Conservation (phyloP, 1,284 basidiomycete species). For the Microbotryum intermedium region DNA sequence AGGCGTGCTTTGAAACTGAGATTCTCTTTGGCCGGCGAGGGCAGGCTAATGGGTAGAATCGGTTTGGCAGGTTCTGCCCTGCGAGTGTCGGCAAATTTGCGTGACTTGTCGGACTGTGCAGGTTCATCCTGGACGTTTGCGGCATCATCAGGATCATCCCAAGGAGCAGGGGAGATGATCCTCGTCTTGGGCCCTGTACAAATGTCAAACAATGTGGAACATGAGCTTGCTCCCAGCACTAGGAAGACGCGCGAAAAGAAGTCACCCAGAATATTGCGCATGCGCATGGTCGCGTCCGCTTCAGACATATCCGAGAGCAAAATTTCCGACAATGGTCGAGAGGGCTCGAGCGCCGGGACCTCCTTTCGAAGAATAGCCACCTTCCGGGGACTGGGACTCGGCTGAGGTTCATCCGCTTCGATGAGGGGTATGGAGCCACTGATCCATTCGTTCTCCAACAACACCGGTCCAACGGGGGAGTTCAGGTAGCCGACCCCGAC, state of each 20-base stretch:
- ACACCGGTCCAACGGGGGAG: no score
- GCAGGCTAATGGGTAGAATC: background rate
- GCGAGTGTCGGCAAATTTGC: background rate
- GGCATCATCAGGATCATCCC: constrained; percentile 9
- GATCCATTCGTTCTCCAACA: no score
- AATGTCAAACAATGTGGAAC: no score
- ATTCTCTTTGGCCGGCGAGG: constrained; percentile 5
- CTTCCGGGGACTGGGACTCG: no score
- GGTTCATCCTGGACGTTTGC: background rate
- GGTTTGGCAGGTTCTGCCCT: background rate
- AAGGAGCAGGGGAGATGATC: constrained; percentile 24
- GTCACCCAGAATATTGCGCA: constrained; percentile 22
- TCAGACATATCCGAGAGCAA: background rate
- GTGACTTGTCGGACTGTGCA: background rate
- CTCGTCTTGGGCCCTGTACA: constrained; percentile 19
- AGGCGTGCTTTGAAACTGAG: background rate
- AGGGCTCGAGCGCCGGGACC: no score
- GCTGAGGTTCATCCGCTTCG: no score
- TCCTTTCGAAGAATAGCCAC: no score
- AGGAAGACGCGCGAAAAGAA: no score
- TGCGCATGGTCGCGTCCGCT: constrained; percentile 10
- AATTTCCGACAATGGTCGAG: no score
- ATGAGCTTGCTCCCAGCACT: background rate
- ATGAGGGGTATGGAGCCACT: no score
- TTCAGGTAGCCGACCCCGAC: no score